Conservation (phyloP, 176 grass and related monocot species). For the Lolium rigidum region DNA sequence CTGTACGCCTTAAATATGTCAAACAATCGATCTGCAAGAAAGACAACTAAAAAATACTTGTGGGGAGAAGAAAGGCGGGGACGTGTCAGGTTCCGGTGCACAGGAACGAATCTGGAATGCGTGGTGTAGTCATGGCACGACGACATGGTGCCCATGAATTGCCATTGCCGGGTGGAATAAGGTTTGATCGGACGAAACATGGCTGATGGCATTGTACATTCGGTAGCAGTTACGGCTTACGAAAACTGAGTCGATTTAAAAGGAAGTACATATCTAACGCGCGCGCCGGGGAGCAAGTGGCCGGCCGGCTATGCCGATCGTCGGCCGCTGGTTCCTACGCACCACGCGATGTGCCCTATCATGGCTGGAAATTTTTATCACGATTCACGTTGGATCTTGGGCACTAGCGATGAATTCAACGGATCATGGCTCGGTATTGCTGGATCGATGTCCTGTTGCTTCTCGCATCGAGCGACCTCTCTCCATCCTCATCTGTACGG, state of each 20-base stretch:
- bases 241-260: too few species aligned
- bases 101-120: background rate
- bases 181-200: background rate
- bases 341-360: too few species aligned
- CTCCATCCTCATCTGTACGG: background rate
- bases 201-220: background rate
- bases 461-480: background rate
- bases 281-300: background rate
- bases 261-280: too few species aligned
- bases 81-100: background rate
- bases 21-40: background rate
- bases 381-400: background rate
- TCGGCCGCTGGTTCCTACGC: background rate
- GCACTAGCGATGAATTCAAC: background rate
- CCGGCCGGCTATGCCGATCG: conserved; percentile 14
- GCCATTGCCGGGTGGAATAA: background rate
- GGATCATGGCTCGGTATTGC: background rate
- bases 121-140: too few species aligned
- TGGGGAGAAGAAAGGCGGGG: background rate
- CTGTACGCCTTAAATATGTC: too few species aligned
- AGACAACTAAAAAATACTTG: background rate
- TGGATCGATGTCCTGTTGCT: background rate
- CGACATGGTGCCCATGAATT: background rate
- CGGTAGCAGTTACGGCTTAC: too few species aligned
- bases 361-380: background rate